Percentiles rank a stretch among this genome's conserved stretches.
Conservation (phyloP, 768 basidiomycete species). For the Ramaria rubella region DNA sequence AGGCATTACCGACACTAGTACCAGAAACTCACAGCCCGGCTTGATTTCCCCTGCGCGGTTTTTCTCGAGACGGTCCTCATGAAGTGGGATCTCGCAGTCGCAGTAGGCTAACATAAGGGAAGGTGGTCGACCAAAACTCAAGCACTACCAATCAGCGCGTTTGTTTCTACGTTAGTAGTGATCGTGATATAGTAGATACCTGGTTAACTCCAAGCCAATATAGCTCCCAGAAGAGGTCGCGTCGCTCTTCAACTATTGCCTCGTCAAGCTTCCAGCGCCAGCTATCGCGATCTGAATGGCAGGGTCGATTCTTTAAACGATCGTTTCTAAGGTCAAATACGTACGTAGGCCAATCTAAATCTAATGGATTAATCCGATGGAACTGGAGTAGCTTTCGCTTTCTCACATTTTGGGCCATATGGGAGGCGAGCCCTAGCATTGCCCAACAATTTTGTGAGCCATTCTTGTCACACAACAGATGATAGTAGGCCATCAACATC, state of each 20-base stretch:
- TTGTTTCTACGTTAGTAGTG: background rate
- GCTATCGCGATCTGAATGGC: constrained; percentile 47
- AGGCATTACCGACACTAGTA: background rate
- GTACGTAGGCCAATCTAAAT: constrained; percentile 49
- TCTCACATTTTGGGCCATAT: constrained; percentile 55
- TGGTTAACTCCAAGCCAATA: constrained; percentile 56
- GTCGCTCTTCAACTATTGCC: constrained; percentile 39
- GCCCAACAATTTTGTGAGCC: constrained; percentile 46
- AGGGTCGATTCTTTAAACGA: background rate
- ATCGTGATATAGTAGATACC: constrained; percentile 27
- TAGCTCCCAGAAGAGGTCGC: constrained; percentile 62
- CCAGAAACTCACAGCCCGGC: constrained; percentile 10
- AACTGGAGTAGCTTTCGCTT: background rate
- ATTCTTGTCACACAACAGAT: constrained; percentile 48
- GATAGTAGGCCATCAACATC: constrained; percentile 41
- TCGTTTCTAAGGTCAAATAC: constrained; percentile 15
- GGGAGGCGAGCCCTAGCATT: constrained; percentile 51
- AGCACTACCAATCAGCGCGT: constrained; percentile 17
- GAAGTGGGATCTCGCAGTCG: constrained; percentile 21
- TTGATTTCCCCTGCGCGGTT: constrained; percentile 7
- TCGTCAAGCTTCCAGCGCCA: constrained; percentile 52
- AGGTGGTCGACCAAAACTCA: constrained; percentile 23
- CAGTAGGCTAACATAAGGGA: constrained; percentile 16
- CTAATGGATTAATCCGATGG: background rate
- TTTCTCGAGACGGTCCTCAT: constrained; percentile 9